phyloP scores from a whole-genome alignment of 2,329 filamentous ascomycete genomes.

The Xylariaceae sp. region DNA sequence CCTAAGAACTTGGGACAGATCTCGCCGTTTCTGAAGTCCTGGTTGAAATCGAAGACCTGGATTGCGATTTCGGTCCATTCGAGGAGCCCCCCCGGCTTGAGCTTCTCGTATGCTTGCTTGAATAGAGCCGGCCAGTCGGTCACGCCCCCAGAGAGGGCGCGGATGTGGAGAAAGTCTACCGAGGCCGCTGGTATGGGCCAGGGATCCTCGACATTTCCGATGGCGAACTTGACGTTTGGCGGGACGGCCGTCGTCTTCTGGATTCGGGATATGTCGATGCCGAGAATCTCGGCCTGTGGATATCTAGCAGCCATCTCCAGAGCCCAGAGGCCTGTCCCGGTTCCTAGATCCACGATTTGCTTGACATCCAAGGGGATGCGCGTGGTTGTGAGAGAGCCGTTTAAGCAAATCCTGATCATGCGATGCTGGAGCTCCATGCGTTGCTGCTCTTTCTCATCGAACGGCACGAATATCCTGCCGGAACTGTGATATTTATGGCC shows the following conservation, averaged over 20 bases:
- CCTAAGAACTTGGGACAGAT: slow-evolving; percentile 36
- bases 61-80: slow-evolving; percentile 43
- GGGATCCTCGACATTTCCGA: slow-evolving; percentile 53
- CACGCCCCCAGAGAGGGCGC: slow-evolving; percentile 45
- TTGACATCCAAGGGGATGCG: slow-evolving; percentile 28
- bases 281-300: slow-evolving; percentile 39
- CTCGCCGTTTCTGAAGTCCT: slow-evolving; percentile 31
- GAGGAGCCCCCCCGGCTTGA: slow-evolving; percentile 43
- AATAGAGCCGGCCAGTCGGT: slow-evolving; percentile 39
- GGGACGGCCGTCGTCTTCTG: slow-evolving; percentile 45
- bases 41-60: slow-evolving; percentile 39
- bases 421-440: slow-evolving; percentile 29
- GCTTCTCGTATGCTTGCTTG: slow-evolving; percentile 36
- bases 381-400: slow-evolving; percentile 30
- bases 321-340: slow-evolving; percentile 42
- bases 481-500: slow-evolving; percentile 30
- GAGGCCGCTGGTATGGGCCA: slow-evolving; percentile 34
- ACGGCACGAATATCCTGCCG: slow-evolving; percentile 31
- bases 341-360: slow-evolving; percentile 41
- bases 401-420: slow-evolving; percentile 29
- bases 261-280: slow-evolving; percentile 41
- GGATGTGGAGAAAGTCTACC: slow-evolving; percentile 42
- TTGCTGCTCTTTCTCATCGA: slow-evolving; percentile 28
- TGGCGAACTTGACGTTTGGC: slow-evolving; percentile 55
- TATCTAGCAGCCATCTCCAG: slow-evolving; percentile 41